A percentile compares a stretch with the other conserved stretches of the same genome.
Conservation (phyloP, 495 filamentous ascomycete species). For the Lophiostoma macrostomum region DNA sequence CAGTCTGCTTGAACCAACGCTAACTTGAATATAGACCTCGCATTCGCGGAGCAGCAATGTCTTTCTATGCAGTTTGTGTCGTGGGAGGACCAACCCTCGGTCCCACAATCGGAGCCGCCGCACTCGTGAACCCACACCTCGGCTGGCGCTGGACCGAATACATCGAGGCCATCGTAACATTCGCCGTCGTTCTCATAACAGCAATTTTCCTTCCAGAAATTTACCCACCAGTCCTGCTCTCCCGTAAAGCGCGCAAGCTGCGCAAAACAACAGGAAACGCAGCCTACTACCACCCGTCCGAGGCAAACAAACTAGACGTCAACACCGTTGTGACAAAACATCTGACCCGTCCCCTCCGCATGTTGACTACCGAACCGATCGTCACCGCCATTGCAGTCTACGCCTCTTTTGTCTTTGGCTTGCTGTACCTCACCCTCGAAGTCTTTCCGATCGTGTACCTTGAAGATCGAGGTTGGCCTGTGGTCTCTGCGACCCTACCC, state of each 20-base stretch:
- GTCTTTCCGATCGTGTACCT: slow-evolving; percentile 16
- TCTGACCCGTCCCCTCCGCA: slow-evolving; percentile 17
- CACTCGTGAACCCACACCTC: slow-evolving; percentile 26
- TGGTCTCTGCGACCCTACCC: slow-evolving; percentile 6
- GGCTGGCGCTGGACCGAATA: slow-evolving; percentile 20
- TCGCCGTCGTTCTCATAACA: slow-evolving; percentile 5
- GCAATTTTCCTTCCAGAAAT: slow-evolving; percentile 4
- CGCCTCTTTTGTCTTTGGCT: slow-evolving; percentile 46
- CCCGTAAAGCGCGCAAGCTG: slow-evolving; percentile 2
- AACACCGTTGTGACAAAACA: slow-evolving; percentile 41
- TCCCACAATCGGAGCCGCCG: slow-evolving; percentile 32
- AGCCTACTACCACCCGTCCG: slow-evolving; percentile 35
- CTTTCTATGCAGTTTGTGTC: slow-evolving; percentile 42
- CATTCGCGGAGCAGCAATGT: slow-evolving; percentile 41
- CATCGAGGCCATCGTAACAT: slow-evolving; percentile 9
- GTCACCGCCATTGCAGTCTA: slow-evolving; percentile 39
- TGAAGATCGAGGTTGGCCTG: slow-evolving; percentile 3
- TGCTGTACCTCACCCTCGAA: slow-evolving; percentile 15
- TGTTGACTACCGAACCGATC: slow-evolving; percentile 27
- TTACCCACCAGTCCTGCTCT: slow-evolving; percentile 9
- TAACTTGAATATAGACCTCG: too few species aligned
- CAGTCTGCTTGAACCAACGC: too few species aligned
- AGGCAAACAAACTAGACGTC: slow-evolving; percentile 32
- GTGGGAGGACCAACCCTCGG: slow-evolving; percentile 43
- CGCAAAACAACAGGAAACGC: slow-evolving; percentile 13